Conservation (phyloP, 2,329 filamentous ascomycete species). For the Clathrospora elynae region DNA sequence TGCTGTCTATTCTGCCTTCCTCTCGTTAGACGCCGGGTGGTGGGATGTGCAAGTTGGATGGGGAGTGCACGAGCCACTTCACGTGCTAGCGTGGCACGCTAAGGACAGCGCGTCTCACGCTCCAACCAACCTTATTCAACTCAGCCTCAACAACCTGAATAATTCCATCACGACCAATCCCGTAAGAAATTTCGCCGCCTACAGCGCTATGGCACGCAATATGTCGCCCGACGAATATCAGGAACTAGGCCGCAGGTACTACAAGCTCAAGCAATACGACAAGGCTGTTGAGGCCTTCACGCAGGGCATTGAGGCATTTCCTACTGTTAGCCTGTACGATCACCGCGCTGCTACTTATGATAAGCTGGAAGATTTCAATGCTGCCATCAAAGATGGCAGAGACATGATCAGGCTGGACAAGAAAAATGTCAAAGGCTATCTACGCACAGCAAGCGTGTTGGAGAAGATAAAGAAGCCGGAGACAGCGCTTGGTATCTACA, state of each 20-base stretch:
- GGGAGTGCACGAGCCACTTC: too few species aligned
- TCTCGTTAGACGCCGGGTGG: too few species aligned
- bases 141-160: too few species aligned
- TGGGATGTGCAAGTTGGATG: too few species aligned
- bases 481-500: slow-evolving; percentile 62
- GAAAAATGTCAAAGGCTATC: slow-evolving; percentile 61
- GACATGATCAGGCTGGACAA: slow-evolving; percentile 59
- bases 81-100: too few species aligned
- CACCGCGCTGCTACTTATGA: slow-evolving; percentile 61
- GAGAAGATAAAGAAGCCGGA: slow-evolving; percentile 56
- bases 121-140: too few species aligned
- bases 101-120: too few species aligned
- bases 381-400: slow-evolving; percentile 62
- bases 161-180: too few species aligned
- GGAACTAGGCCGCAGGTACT: slow-evolving; percentile 45
- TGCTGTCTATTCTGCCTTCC: too few species aligned
- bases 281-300: slow-evolving; percentile 44
- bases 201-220: slow-evolving; percentile 36
- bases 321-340: slow-evolving; percentile 54
- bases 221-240: slow-evolving; percentile 44
- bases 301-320: slow-evolving; percentile 36
- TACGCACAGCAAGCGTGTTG: slow-evolving; percentile 59
- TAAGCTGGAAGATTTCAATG: slow-evolving; percentile 57
- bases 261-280: slow-evolving; percentile 45
- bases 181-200: too few species aligned